phyloP scores from a whole-genome alignment of 106 monocot species.

The Hemerocallis citrina region DNA sequence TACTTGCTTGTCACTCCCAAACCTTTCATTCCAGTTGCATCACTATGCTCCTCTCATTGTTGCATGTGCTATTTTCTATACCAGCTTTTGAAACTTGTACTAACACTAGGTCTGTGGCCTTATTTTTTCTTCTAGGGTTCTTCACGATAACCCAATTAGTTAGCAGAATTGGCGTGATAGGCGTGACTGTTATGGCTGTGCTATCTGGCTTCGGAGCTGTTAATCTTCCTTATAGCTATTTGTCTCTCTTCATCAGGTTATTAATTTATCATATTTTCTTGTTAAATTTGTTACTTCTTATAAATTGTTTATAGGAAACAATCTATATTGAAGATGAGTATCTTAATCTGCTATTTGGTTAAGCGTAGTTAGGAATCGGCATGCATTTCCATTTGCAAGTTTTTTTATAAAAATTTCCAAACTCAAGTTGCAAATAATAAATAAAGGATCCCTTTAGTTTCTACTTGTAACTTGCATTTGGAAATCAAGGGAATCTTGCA shows the following conservation, averaged over 20 bases:
- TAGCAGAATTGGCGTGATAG: constrained; percentile 93
- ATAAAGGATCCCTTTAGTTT: too few species aligned
- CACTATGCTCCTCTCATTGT: not conserved
- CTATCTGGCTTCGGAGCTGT: constrained; percentile 98
- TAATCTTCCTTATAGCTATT: constrained; percentile 92
- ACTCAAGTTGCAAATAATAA: too few species aligned
- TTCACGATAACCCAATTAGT: constrained; percentile 90
- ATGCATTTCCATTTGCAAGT: too few species aligned
- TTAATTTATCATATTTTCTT: not conserved
- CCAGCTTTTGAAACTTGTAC: not conserved
- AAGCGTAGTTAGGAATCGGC: too few species aligned
- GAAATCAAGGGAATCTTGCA: too few species aligned
- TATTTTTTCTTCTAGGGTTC: constrained; percentile 62
- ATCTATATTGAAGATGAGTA: too few species aligned
- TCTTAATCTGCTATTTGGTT: too few species aligned
- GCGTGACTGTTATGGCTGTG: constrained; percentile 94
- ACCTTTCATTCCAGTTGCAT: not conserved
- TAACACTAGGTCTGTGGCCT: not conserved
- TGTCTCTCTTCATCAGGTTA: constrained; percentile 97
- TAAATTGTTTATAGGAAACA: too few species aligned
- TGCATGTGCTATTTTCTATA: not conserved
- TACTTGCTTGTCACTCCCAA: not conserved
- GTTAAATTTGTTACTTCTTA: too few species aligned
- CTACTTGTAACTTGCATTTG: too few species aligned
- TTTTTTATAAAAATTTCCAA: too few species aligned